These are phyloP conservation scores for Pseudomonodictys pantanalensis DNA, from an alignment of 495 filamentous ascomycete species.

Conservation along the genomic window DNA sequence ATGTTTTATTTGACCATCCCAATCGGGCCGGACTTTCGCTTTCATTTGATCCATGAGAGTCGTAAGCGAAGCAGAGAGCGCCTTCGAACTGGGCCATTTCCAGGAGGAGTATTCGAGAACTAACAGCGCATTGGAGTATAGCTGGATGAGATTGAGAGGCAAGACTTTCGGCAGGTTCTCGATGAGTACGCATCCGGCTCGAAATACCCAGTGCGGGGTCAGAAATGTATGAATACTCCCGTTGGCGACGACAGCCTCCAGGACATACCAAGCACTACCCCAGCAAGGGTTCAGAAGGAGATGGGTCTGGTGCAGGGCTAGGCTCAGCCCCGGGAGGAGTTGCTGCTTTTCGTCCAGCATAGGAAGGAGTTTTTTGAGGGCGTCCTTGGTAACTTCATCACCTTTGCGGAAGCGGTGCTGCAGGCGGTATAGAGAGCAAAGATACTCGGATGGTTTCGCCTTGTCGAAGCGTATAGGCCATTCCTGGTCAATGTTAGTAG, in stretches of 20 bases:
- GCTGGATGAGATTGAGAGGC: constrained; percentile 9
- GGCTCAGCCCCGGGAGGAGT: constrained; percentile 9
- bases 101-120: constrained; percentile 2
- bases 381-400: neutral
- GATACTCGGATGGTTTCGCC: constrained; percentile 10
- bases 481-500: constrained; percentile 7
- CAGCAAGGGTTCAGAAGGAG: constrained; percentile 21
- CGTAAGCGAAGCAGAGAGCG: neutral
- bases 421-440: constrained; percentile 31
- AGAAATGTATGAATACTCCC: constrained; percentile 16
- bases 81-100: constrained; percentile 15
- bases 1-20: neutral
- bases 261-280: constrained; percentile 26
- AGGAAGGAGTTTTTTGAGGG: constrained; percentile 1
- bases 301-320: constrained; percentile 23
- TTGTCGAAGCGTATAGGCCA: constrained; percentile 8
- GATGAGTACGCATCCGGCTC: constrained; percentile 11
- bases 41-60: constrained; percentile 18
- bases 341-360: neutral
- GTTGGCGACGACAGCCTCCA: constrained; percentile 16
- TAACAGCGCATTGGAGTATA: constrained; percentile 23
- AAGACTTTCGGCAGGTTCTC: constrained; percentile 6
- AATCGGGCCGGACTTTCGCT: constrained; percentile 6
- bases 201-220: constrained; percentile 25
- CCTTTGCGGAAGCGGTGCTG: constrained; percentile 28